phyloP scores from a whole-genome alignment of 73 alveolate species.

The Tetrahymena malaccensis region DNA sequence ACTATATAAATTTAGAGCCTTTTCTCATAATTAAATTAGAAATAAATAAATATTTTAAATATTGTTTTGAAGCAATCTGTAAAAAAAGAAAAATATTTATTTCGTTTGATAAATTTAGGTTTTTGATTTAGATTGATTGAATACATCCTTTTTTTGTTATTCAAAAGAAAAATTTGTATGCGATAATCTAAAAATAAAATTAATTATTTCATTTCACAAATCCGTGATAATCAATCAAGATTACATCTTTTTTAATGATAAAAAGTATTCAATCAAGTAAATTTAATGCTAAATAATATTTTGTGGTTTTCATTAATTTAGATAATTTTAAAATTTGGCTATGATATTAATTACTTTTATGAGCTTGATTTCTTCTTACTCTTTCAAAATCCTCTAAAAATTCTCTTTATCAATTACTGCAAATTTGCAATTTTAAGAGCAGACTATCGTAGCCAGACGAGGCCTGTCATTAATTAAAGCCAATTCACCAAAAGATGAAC shows the following conservation, averaged over 20 bases:
- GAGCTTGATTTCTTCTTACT: neutral
- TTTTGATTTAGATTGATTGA: too few species aligned
- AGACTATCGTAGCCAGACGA: conserved; percentile 35
- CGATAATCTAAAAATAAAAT: too few species aligned
- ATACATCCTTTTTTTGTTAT: too few species aligned
- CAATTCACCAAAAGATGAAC: conserved; percentile 28
- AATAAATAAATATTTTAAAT: too few species aligned
- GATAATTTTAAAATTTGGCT: neutral
- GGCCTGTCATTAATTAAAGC: conserved; percentile 42
- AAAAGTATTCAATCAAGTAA: neutral
- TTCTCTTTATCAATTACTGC: conserved; percentile 24
- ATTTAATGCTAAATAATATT: neutral
- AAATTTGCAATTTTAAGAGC: conserved; percentile 13
- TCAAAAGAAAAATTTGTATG: too few species aligned
- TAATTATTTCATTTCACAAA: too few species aligned
- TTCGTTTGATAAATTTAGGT: too few species aligned
- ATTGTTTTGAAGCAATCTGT: too few species aligned
- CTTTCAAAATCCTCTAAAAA: neutral
- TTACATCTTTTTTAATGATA: too few species aligned
- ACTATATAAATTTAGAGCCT: neutral
- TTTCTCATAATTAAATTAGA: neutral
- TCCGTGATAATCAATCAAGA: too few species aligned
- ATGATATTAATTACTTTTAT: neutral
- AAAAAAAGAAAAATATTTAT: too few species aligned
- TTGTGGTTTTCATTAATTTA: neutral